These are phyloP conservation scores for Trametes gibbosa DNA, from an alignment of 768 basidiomycete genomes.

Conservation along the genomic window DNA sequence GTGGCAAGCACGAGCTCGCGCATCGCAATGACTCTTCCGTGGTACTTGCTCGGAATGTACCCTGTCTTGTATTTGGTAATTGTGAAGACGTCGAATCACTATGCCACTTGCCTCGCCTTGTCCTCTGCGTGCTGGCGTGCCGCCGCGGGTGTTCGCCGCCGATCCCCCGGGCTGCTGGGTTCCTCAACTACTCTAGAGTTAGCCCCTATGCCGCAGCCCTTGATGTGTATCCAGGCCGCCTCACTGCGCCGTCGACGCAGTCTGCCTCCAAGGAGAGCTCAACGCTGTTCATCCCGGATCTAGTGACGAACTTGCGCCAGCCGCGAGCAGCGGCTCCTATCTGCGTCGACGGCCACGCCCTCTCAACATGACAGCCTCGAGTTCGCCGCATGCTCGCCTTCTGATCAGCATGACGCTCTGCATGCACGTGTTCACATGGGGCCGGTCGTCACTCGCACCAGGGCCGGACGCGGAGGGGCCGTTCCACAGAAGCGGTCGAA, in stretches of 20 bases:
- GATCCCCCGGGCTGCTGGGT: not conserved
- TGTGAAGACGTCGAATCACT: not conserved
- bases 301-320: not conserved
- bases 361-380: conserved; percentile 3
- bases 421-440: conserved; percentile 7
- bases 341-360: conserved; percentile 5
- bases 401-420: conserved; percentile 7
- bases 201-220: too few relatives aligned
- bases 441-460: not conserved
- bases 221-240: too few relatives aligned
- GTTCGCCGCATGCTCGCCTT: conserved; percentile 9
- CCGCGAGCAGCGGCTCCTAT: not conserved
- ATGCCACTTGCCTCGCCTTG: not conserved
- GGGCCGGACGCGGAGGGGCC: not conserved
- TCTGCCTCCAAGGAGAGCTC: not conserved
- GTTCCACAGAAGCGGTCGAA: not conserved
- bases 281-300: not conserved
- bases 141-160: not conserved
- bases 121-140: not conserved
- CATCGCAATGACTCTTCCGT: not conserved
- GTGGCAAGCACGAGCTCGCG: not conserved
- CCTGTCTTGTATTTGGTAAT: not conserved
- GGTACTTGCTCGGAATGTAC: not conserved
- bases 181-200: too few relatives aligned
- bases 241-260: not conserved